phyloP scores from a whole-genome alignment of 2,329 filamentous ascomycete species.

The Trichoderma oligosporum region DNA sequence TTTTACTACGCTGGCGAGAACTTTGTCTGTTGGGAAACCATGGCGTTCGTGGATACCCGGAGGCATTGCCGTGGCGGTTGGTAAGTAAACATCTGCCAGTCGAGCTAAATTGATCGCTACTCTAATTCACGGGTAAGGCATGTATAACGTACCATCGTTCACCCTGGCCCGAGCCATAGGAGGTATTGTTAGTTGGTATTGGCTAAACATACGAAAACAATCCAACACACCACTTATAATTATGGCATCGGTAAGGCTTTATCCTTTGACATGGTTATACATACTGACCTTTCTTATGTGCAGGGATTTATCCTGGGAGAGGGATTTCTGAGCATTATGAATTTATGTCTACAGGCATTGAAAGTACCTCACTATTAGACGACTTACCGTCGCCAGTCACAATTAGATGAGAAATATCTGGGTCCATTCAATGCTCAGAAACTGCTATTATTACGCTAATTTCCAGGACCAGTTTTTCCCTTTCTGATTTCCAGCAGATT shows the following conservation, averaged over 20 bases:
- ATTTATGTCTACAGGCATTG: slow-evolving; percentile 74
- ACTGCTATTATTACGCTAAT: slow-evolving; percentile 40
- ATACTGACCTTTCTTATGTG: slow-evolving; percentile 16
- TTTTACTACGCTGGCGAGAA: slow-evolving; percentile 64
- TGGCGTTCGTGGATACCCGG: slow-evolving; percentile 82
- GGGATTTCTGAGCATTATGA: slow-evolving; percentile 87
- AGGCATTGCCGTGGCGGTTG: slow-evolving; percentile 92
- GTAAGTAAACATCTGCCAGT: slow-evolving; percentile 39
- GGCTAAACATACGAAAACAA: slow-evolving; percentile 54
- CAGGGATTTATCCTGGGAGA: slow-evolving; percentile 88
- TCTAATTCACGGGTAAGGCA: slow-evolving; percentile 51
- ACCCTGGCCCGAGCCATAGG: slow-evolving; percentile 84
- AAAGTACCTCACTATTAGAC: slow-evolving; percentile 66
- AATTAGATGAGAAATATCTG: background rate
- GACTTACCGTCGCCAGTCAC: background rate
- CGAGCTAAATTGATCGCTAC: background rate
- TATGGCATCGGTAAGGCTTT: slow-evolving; percentile 61
- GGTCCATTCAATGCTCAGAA: background rate
- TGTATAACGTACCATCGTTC: slow-evolving; percentile 97
- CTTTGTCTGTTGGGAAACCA: slow-evolving; percentile 49
- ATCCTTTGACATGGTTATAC: background rate
- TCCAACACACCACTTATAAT: slow-evolving; percentile 77
- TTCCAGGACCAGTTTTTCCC: slow-evolving; percentile 49
- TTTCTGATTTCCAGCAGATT: slow-evolving; percentile 24
- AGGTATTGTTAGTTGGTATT: slow-evolving; percentile 72